Base-by-base conservation (phyloP, 2,329 filamentous ascomycete genomes). In the Aspergillus unguis region DNA sequence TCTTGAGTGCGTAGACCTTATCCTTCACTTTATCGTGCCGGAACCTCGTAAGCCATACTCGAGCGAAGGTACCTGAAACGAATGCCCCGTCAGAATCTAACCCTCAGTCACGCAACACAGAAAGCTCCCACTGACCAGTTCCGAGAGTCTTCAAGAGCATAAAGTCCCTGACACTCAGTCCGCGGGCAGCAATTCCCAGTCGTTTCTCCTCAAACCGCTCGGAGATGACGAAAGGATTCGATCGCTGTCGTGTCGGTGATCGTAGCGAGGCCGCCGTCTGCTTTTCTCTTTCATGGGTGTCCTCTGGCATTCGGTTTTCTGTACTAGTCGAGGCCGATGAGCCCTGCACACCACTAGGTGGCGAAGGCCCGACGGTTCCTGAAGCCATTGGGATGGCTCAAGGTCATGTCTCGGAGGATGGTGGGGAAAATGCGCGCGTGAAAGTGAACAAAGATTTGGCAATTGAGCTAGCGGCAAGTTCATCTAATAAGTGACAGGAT, bases 1-100 rank as follows among this genome's bases (percentile, higher is more conserved):
- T 69, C 62, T 79, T 79, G 46, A 79, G 63, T 31, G 77, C 77
- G 64, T 76, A 79, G 3, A 79, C 75, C 58, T 70, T 71, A 55
- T 68, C 63, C 50, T 53, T 53, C 62, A 58, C 42, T 68, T 64
- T 64, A 44, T 70, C 61, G 40, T 72, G 67, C 52, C 72, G 73
- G 42, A 77, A 62, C 49, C 70, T 70, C 42, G 72, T 70, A 27
- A 79, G 69, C 77, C 77, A 79, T 50, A 79, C 77, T 49, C 77
- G 72, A 44, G 77, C 77, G 63, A 79, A 79, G 25, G 76, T 79
- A 48, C 77, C 76, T 78, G 36, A 40, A 48, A 55, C 37, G 53
- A 58, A 48, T 56, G 41, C 38, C 45, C 40, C 45, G 54, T 60
- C 52, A 65, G 56, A 52, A 36, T 40, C 28, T 17, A 17, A 17